A percentile compares a stretch with the other conserved stretches of the same genome.
These are phyloP conservation scores for Leptographium procerum DNA, from an alignment of 2,329 filamentous ascomycete species.

Conservation along the genomic window DNA sequence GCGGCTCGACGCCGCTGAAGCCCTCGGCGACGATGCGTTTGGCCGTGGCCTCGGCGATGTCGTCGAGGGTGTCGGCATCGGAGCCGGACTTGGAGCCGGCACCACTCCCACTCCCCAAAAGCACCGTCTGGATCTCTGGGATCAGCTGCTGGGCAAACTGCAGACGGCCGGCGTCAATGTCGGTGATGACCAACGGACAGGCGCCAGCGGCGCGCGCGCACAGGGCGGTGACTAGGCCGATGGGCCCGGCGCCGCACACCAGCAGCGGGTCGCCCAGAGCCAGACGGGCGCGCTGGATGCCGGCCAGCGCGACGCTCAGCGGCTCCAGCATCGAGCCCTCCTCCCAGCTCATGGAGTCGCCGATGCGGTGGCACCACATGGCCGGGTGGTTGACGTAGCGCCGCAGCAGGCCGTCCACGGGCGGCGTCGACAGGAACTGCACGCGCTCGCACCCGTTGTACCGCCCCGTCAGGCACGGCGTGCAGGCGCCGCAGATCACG, in stretches of 20 bases:
- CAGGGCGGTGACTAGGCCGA: conserved; percentile 78
- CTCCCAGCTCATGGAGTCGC: conserved; percentile 69
- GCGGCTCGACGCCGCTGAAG: conserved; percentile 71
- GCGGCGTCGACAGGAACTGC: conserved; percentile 80
- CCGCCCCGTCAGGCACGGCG: conserved; percentile 80
- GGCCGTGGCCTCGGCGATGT: conserved; percentile 59
- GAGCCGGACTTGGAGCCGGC: not conserved
- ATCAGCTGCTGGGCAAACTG: conserved; percentile 76
- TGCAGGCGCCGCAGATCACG: conserved; percentile 81
- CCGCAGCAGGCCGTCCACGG: conserved; percentile 73
- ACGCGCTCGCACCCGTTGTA: conserved; percentile 92
- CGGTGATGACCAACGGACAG: conserved; percentile 83
- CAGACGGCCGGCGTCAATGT: conserved; percentile 80
- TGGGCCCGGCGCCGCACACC: conserved; percentile 87
- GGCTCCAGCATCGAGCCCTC: conserved; percentile 86
- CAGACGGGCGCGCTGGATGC: conserved; percentile 71
- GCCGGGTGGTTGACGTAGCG: conserved; percentile 93
- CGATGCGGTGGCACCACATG: conserved; percentile 93
- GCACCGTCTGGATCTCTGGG: conserved; percentile 69
- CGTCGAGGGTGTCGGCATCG: conserved; percentile 22
- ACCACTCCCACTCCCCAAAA: conserved; percentile 39
- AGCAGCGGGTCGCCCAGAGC: conserved; percentile 77
- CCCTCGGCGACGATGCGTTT: conserved; percentile 51
- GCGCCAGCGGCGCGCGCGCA: conserved; percentile 80
- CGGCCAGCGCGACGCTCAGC: conserved; percentile 77